Evolutionary conservation across 75 land plant genomes (phyloP), one percentile per base, ranked within the genome.

Genomic region (Pinus albicaulis): DNA sequence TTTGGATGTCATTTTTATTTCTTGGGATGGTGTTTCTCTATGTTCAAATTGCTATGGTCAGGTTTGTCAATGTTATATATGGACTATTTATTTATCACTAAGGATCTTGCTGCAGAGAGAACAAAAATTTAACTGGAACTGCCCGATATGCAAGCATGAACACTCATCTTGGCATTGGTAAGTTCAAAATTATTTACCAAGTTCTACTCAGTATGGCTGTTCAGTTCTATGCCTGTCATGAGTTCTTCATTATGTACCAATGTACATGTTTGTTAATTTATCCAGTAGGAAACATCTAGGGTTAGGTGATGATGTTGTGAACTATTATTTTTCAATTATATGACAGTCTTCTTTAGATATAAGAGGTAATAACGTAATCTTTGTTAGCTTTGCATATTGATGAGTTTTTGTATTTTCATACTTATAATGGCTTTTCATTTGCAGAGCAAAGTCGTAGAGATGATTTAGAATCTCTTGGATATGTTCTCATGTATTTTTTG

Each of bases 371-470:
- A 70, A 10, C 59, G 69, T 59, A 20, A 38, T 78, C 36, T 61
- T 8, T 7, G 7, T 1, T 19, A 52, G 10, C 26, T 24, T 73
- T 24, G 8, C 16, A 73, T 73, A 17, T 17, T 75, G 72, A 14
- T 13, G 59, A 56, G 12, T 55, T 22, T 24, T 19, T 22, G 34
- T 78, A 36, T 68, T 36, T 31, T 71, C 72, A 19, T 73, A 26
- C 16, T 0, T 52, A 57, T 38, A 55, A 53, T 26, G 24, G 60
- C 19, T 63, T 60, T 79, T 57, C 44, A 34, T 80, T 20, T 28
- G 7, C 77, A 96, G 99, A 96, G 74, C 99, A 96, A 89, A 93
- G 99, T 80, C 85, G 99, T 72, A 88, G 99, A 80, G 99, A 96
- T 85, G 99, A 96, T 80, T 78, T 96, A 56, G 99, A 96, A 59